Percentiles rank a stretch among this genome's conserved stretches.
Evolutionary conservation across 129 eudicot species (phyloP).

Genomic region (Gnaphalium uliginosum): DNA sequence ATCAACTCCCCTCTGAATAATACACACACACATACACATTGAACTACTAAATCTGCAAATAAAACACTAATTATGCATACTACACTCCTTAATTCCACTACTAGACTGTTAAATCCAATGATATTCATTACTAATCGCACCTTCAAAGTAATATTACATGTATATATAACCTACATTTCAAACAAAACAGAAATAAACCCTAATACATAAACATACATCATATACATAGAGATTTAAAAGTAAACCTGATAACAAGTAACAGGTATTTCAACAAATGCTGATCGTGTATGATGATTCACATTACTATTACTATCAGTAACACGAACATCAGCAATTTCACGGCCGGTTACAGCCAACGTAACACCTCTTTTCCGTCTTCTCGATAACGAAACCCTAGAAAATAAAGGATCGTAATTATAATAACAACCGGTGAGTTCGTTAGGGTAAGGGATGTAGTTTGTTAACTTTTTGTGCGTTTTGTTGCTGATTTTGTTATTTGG

Average conservation of each 20-base stretch:
- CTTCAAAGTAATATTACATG: neutral
- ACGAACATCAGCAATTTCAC: conserved; percentile 50
- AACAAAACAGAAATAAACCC: neutral
- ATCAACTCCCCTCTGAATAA: neutral
- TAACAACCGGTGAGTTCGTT: neutral
- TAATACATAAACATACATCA: neutral
- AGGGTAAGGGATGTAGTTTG: neutral
- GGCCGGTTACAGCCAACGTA: conserved; percentile 29
- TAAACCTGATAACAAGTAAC: conserved; percentile 86
- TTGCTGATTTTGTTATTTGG: conserved; percentile 3
- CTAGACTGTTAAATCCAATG: conserved; percentile 6
- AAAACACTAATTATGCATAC: neutral
- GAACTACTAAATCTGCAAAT: neutral
- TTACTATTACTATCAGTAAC: conserved; percentile 29
- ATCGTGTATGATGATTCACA: conserved; percentile 34
- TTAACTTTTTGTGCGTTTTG: conserved; percentile 13
- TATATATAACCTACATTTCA: conserved; percentile 20
- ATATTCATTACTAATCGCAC: conserved; percentile 16
- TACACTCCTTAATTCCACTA: neutral
- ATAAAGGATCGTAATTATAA: conserved; percentile 13
- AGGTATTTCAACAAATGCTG: conserved; percentile 65
- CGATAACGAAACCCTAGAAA: conserved; percentile 41
- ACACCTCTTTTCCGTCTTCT: conserved; percentile 21
- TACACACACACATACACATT: neutral
- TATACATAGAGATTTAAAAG: neutral